Conservation (phyloP, 768 basidiomycete species). For the Albatrellus ellisii region DNA sequence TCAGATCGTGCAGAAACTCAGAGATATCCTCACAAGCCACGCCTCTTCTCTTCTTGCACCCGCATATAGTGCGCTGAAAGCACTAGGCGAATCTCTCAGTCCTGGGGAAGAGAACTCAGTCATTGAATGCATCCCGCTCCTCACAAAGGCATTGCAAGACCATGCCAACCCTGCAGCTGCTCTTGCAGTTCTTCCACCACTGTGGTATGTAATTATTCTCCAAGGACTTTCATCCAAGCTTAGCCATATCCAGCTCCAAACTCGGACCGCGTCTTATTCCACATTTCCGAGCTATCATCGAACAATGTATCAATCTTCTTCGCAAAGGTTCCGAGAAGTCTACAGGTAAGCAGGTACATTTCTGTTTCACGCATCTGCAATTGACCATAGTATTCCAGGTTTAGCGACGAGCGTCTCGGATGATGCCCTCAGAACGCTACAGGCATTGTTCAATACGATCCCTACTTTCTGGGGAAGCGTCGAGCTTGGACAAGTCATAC, state of each 20-base stretch:
- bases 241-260: constrained; percentile 33
- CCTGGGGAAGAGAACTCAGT: constrained; percentile 57
- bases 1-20: constrained; percentile 38
- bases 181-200: constrained; percentile 39
- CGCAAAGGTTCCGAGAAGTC: constrained; percentile 23
- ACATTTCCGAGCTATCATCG: constrained; percentile 58
- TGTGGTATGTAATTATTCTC: constrained; percentile 36
- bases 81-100: constrained; percentile 43
- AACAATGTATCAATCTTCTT: constrained; percentile 38
- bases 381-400: not conserved
- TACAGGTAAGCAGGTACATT: constrained; percentile 13
- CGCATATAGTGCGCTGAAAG: constrained; percentile 46
- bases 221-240: constrained; percentile 7
- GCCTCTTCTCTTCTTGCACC: constrained; percentile 28
- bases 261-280: constrained; percentile 87
- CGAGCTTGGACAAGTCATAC: constrained; percentile 45
- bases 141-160: constrained; percentile 37
- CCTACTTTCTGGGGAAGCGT: constrained; percentile 68
- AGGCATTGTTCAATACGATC: constrained; percentile 56
- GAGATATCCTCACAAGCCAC: constrained; percentile 30
- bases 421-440: constrained; percentile 36
- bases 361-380: constrained; percentile 6
- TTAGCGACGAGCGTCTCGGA: constrained; percentile 19
- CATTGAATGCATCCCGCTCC: constrained; percentile 40
- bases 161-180: constrained; percentile 27